phyloP scores from a whole-genome alignment of 164 flowering plant species.

The Protea cynaroides region DNA sequence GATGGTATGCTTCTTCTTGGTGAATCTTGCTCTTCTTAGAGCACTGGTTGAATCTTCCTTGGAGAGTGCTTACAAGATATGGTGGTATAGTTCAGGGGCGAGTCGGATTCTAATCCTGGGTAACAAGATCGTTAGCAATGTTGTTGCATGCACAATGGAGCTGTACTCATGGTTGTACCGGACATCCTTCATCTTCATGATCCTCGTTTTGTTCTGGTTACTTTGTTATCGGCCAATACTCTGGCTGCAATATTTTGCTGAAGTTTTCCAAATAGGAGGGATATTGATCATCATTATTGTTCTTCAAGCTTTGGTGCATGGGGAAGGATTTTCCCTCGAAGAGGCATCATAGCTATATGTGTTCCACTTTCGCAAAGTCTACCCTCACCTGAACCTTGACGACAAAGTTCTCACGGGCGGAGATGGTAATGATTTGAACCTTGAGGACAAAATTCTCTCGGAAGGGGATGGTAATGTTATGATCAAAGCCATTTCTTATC shows the following conservation, averaged over 20 bases:
- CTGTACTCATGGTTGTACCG: constrained; percentile 87
- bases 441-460: too few relatives aligned
- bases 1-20: constrained; percentile 96
- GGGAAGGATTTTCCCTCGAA: too few relatives aligned
- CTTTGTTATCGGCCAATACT: constrained; percentile 86
- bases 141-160: constrained; percentile 66
- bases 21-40: constrained; percentile 80
- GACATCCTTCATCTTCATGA: constrained; percentile 70
- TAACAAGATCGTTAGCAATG: constrained; percentile 54
- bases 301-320: too few relatives aligned
- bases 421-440: too few relatives aligned
- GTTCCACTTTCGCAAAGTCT: too few relatives aligned
- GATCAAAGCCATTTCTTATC: too few relatives aligned
- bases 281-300: too few relatives aligned
- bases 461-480: too few relatives aligned
- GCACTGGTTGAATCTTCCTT: constrained; percentile 88
- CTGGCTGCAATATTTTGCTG: constrained; percentile 70
- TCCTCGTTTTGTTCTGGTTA: constrained; percentile 79
- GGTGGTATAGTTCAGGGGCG: constrained; percentile 89
- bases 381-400: too few relatives aligned
- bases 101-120: constrained; percentile 78
- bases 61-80: constrained; percentile 71
- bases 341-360: too few relatives aligned
- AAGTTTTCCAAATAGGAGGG: constrained; percentile 71
- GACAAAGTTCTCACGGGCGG: too few relatives aligned